phyloP scores from a whole-genome alignment of 306 rosid species.

The Rubus parviflorus region DNA sequence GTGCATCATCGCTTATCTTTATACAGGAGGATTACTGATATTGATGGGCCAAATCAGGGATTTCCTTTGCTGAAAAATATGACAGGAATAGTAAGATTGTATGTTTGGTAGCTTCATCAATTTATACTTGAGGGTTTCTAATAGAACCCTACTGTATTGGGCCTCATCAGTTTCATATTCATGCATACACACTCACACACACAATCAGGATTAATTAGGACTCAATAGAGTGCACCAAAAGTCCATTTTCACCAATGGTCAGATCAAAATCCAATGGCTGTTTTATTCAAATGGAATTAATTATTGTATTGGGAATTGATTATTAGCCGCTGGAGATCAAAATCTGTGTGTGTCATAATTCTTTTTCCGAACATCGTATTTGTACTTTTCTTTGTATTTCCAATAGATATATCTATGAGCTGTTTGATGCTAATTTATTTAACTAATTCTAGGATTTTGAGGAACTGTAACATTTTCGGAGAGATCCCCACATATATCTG shows the following conservation, averaged over 20 bases:
- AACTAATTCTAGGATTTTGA: constrained; percentile 56
- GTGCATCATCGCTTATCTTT: background rate
- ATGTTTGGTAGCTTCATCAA: background rate
- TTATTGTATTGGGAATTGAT: background rate
- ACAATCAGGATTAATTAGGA: background rate
- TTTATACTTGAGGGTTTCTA: background rate
- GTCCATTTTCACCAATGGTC: background rate
- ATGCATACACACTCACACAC: background rate
- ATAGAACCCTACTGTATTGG: too few relatives aligned
- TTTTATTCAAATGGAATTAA: background rate
- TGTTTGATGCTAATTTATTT: background rate
- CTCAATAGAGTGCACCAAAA: background rate
- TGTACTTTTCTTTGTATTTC: background rate
- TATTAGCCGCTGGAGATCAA: background rate
- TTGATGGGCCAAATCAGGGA: constrained; percentile 11
- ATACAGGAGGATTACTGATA: constrained; percentile 29
- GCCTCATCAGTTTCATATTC: too few relatives aligned
- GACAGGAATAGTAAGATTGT: constrained; percentile 9
- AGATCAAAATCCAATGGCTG: background rate
- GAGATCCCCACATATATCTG: constrained; percentile 60
- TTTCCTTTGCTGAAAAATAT: constrained; percentile 17
- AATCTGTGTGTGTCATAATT: background rate
- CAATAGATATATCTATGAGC: background rate
- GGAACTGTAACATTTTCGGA: constrained; percentile 72
- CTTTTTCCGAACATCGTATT: background rate